A percentile compares a stretch with the other conserved stretches of the same genome.
Conservation (phyloP, 2,329 filamentous ascomycete genomes). For the Ascocoryne sarcoides region DNA sequence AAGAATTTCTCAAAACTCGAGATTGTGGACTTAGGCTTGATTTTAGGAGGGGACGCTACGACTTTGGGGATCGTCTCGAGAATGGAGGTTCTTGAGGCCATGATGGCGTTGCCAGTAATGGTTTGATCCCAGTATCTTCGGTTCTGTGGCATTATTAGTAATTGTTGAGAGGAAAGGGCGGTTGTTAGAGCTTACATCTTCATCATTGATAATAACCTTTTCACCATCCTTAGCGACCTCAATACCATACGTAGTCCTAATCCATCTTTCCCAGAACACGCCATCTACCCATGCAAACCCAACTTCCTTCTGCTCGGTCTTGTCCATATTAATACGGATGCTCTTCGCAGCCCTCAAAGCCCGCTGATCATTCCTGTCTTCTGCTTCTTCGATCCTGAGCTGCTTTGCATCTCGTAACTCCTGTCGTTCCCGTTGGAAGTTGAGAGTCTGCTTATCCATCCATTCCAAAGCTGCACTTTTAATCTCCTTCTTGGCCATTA, state of each 20-base stretch:
- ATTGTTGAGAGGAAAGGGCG: slow-evolving; percentile 2
- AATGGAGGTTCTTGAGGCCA: slow-evolving; percentile 57
- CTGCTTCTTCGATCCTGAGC: slow-evolving; percentile 88
- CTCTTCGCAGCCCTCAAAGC: slow-evolving; percentile 80
- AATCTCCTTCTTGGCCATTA: slow-evolving; percentile 73
- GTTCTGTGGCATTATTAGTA: slow-evolving; percentile 50
- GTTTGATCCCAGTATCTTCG: slow-evolving; percentile 93
- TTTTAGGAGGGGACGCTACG: slow-evolving; percentile 45
- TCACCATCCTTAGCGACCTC: slow-evolving; percentile 76
- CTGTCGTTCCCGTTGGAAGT: slow-evolving; percentile 87
- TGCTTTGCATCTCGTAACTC: slow-evolving; percentile 93
- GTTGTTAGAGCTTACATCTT: slow-evolving; percentile 62
- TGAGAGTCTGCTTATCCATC: slow-evolving; percentile 92
- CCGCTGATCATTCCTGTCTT: slow-evolving; percentile 84
- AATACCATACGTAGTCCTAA: slow-evolving; percentile 89
- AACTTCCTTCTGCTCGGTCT: slow-evolving; percentile 78
- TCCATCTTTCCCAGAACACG: slow-evolving; percentile 95
- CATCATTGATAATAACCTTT: slow-evolving; percentile 90
- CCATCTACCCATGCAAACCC: slow-evolving; percentile 96
- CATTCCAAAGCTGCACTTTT: slow-evolving; percentile 94
- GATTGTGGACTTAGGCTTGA: slow-evolving; percentile 71
- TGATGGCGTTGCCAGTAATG: slow-evolving; percentile 80
- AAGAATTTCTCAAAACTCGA: slow-evolving; percentile 63
- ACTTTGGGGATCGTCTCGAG: slow-evolving; percentile 38
- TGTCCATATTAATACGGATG: slow-evolving; percentile 85